Base-by-base conservation (phyloP, 495 filamentous ascomycete genomes). In the Podospora comata region DNA sequence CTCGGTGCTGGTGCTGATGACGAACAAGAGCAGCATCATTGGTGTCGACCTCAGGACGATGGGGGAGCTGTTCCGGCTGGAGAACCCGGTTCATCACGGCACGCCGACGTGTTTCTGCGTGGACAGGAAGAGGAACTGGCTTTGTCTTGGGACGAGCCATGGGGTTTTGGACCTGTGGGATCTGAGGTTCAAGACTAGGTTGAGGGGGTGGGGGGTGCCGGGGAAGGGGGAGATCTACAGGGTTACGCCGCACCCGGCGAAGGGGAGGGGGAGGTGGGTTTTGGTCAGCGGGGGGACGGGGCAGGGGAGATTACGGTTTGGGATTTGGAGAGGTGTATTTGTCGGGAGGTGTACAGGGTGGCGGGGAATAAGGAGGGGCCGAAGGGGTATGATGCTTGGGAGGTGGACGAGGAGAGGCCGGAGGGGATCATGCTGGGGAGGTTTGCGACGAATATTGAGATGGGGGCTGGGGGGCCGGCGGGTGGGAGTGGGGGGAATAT, bases 111-210 rank as follows among this genome's bases (percentile, higher is more conserved):
- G 92, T 67, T 98, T 99, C 79, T 94, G 91, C 77, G 81, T 94
- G 34, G 92, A 97, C 71, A 82, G 88, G 28, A 91, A 88, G 73
- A 89, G 90, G 61, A 91, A 91, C 71, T 99, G 96, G 96, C 81
- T 99, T 4, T 81, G 96, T 6, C 78, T 98, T 4, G 95, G 94
- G 39, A 98, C 96, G 0, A 92, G 93, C 6, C 94, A 98, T 72
- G 96, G 96, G 3, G 88, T 97, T 60, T 81, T 99, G 7, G 91
- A 96, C 72, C 83, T 99, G 19, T 99, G 96, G 95, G 96, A 99
- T 75, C 86, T 99, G 18, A 90, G 96, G 18, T 99, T 98, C 80
- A 90, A 87, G 64, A 84, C 97, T 62, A 88, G 93, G 18, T 78
- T 97, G 32, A 94, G 91, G 77, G 91, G 89, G 5, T 98, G 94